Evolutionary conservation across 192 early-diverging fungal genomes (phyloP).

Genomic region (Gryganskiella cystojenkinii): DNA sequence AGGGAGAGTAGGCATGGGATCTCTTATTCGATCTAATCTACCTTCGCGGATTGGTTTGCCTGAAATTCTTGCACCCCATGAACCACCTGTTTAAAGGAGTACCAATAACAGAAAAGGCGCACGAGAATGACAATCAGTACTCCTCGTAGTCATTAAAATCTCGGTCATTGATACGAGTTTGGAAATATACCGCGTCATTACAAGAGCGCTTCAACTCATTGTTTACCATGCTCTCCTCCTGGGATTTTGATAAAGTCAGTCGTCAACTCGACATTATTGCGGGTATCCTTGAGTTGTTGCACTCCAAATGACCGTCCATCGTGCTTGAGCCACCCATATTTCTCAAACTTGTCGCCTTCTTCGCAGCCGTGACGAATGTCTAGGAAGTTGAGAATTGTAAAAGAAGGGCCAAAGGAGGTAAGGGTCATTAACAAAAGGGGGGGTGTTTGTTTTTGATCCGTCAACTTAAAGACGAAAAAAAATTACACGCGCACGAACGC

Average conservation of each 20-base stretch:
- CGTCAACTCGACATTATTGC: constrained; percentile 71
- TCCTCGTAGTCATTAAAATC: constrained; percentile 35
- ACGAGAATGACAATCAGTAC: constrained; percentile 33
- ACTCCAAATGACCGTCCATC: constrained; percentile 85
- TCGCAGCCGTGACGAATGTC: constrained; percentile 94
- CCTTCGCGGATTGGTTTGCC: constrained; percentile 70
- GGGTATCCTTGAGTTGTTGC: constrained; percentile 76
- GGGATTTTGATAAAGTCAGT: constrained; percentile 82
- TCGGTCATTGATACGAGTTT: constrained; percentile 46
- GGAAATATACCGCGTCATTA: too few relatives aligned
- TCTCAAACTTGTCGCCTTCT: constrained; percentile 79
- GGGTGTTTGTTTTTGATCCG: too few relatives aligned
- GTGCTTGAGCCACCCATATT: constrained; percentile 90
- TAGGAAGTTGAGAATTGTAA: constrained; percentile 13
- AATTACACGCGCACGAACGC: too few relatives aligned
- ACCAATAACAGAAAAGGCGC: not conserved
- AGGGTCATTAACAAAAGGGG: not conserved
- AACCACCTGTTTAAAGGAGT: constrained; percentile 62
- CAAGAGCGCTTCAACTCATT: not conserved
- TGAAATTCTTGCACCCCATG: constrained; percentile 82
- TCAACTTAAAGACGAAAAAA: constrained; percentile 10
- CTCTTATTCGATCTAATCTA: constrained; percentile 14
- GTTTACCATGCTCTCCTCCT: constrained; percentile 68
- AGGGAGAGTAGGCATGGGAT: too few relatives aligned
- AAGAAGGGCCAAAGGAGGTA: constrained; percentile 1